phyloP scores from a whole-genome alignment of 495 filamentous ascomycete species.

The Cercophora samala region DNA sequence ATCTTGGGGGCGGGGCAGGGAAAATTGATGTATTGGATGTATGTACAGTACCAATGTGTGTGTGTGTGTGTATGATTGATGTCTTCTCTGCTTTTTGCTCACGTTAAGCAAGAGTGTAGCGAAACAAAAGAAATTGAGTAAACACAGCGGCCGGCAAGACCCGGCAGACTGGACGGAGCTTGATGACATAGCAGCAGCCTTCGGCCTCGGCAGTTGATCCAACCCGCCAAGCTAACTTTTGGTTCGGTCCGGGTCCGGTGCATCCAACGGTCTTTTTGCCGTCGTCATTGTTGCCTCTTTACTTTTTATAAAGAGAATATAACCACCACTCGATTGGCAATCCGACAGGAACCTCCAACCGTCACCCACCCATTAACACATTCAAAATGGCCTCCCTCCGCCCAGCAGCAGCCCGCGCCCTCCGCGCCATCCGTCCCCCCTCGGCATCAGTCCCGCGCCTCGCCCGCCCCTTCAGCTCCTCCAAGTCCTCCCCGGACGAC shows the following conservation, averaged over 20 bases:
- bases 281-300: neutral
- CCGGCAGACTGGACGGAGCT: slow-evolving; percentile 9
- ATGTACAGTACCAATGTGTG: neutral
- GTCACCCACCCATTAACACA: neutral
- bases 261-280: slow-evolving; percentile 1
- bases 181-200: slow-evolving; percentile 6
- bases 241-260: neutral
- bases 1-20: neutral
- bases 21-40: neutral
- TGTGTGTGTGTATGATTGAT: neutral
- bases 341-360: neutral
- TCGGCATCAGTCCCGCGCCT: neutral
- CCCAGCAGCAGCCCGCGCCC: slow-evolving; percentile 17
- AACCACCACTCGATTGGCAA: neutral
- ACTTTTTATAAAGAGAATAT: neutral
- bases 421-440: neutral
- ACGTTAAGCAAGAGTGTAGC: neutral
- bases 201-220: slow-evolving; percentile 20
- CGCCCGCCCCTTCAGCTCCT: slow-evolving; percentile 11
- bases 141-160: slow-evolving; percentile 1
- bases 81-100: neutral
- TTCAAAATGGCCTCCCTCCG: slow-evolving; percentile 16
- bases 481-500: slow-evolving; percentile 7
- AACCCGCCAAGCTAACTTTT: neutral
- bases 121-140: neutral